phyloP scores from a whole-genome alignment of 352 stramenopile genomes.

The Phytophthora sp. region DNA sequence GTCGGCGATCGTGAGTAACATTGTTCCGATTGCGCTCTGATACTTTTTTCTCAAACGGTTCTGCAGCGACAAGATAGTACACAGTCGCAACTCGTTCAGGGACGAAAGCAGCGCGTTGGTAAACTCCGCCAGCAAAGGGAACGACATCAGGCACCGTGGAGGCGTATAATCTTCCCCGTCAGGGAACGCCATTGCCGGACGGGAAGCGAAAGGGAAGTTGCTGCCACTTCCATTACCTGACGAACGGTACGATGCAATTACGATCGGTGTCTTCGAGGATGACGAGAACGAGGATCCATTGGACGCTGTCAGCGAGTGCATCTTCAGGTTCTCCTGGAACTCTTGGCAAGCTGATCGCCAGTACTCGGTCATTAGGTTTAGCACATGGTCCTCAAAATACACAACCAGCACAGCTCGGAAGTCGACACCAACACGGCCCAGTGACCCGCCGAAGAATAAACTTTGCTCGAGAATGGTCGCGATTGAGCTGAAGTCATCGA shows the following conservation, averaged over 20 bases:
- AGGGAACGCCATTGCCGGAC: conserved; percentile 4
- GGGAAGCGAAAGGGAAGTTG: conserved; percentile 37
- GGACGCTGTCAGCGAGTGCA: conserved; percentile 42
- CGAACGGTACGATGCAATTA: conserved; percentile 74
- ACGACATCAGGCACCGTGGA: conserved; percentile 84
- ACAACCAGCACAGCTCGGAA: conserved; percentile 84
- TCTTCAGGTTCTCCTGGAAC: conserved; percentile 64
- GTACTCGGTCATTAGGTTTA: conserved; percentile 64
- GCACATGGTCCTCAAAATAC: conserved; percentile 83
- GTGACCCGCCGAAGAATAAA: conserved; percentile 84
- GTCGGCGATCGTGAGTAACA: conserved; percentile 58
- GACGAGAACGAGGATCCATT: conserved; percentile 31
- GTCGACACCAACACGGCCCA: conserved; percentile 82
- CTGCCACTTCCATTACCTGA: conserved; percentile 22
- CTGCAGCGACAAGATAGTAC: conserved; percentile 68
- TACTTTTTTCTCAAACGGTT: conserved; percentile 64
- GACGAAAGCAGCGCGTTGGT: conserved; percentile 83
- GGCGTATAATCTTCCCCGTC: conserved; percentile 63
- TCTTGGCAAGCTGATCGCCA: conserved; percentile 66
- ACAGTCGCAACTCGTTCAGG: conserved; percentile 87
- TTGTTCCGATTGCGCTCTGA: conserved; percentile 51
- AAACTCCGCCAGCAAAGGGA: conserved; percentile 85
- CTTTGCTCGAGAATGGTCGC: conserved; percentile 84
- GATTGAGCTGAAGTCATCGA: conserved; percentile 84
- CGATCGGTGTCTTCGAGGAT: conserved; percentile 63